These are phyloP conservation scores for Aphanocladium album DNA, from an alignment of 2,329 filamentous ascomycete species.

Conservation along the genomic window DNA sequence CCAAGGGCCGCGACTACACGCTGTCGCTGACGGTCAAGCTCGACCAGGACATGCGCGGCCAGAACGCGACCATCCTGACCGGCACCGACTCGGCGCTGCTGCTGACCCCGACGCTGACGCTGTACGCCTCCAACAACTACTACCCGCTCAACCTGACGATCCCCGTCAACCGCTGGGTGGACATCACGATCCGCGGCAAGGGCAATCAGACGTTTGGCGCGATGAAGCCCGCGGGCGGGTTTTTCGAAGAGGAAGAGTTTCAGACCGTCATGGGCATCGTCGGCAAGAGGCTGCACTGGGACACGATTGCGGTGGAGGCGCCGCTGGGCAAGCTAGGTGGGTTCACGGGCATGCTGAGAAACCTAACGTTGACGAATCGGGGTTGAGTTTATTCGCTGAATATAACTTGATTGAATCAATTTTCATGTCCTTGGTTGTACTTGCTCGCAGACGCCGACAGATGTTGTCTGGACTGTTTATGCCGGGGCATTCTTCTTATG, in stretches of 20 bases:
- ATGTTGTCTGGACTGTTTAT: no score
- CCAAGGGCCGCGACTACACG: slow-evolving; percentile 53
- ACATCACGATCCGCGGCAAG: slow-evolving; percentile 25
- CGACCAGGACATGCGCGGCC: slow-evolving; percentile 23
- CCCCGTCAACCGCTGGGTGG: slow-evolving; percentile 25
- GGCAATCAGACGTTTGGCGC: slow-evolving; percentile 29
- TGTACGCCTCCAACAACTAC: slow-evolving; percentile 31
- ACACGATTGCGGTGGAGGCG: slow-evolving; percentile 40
- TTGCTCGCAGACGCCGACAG: no score
- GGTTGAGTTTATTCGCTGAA: no score
- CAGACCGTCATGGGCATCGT: slow-evolving; percentile 38
- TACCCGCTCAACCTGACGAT: slow-evolving; percentile 30
- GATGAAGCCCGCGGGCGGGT: not conserved
- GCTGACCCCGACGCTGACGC: slow-evolving; percentile 31
- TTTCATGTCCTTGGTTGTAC: no score
- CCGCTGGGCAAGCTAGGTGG: slow-evolving; percentile 32
- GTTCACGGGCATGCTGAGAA: slow-evolving; percentile 28
- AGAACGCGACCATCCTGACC: slow-evolving; percentile 35
- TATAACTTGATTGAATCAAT: no score
- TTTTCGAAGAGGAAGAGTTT: slow-evolving; percentile 33
- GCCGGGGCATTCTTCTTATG: no score
- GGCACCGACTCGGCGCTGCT: slow-evolving; percentile 40
- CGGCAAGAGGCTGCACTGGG: slow-evolving; percentile 36
- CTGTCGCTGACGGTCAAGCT: slow-evolving; percentile 39
- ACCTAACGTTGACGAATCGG: slow-evolving; percentile 23